Conservation (phyloP, 2,329 filamentous ascomycete genomes). For the Conoideocrella luteorostrata region DNA sequence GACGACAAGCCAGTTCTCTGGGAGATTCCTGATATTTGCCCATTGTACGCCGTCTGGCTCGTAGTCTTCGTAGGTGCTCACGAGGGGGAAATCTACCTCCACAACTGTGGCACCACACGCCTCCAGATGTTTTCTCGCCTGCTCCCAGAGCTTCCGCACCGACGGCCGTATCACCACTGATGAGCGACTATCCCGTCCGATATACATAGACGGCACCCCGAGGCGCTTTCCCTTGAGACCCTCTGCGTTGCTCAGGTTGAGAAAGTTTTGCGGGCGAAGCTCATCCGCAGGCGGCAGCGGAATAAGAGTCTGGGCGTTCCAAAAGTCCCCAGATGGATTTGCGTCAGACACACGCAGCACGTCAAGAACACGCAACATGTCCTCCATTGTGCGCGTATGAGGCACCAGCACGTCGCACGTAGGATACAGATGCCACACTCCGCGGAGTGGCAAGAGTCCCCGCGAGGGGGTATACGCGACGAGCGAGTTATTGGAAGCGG, state of each 20-base stretch:
- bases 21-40: conserved; percentile 11
- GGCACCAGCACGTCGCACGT: conserved; percentile 51
- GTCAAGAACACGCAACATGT: conserved; percentile 43
- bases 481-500: conserved; percentile 50
- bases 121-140: conserved; percentile 29
- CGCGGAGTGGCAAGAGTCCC: conserved; percentile 43
- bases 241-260: conserved; percentile 19
- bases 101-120: conserved; percentile 33
- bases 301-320: conserved; percentile 43
- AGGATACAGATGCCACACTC: conserved; percentile 49
- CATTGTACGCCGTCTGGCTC: background rate
- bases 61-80: conserved; percentile 9
- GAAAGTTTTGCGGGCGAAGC: conserved; percentile 26
- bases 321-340: conserved; percentile 42
- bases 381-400: conserved; percentile 41
- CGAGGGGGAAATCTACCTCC: conserved; percentile 22
- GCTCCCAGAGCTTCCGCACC: conserved; percentile 21
- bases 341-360: conserved; percentile 38
- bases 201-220: conserved; percentile 44
- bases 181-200: conserved; percentile 29
- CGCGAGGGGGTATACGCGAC: conserved; percentile 50
- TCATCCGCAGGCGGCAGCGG: conserved; percentile 27
- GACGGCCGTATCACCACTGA: conserved; percentile 12
- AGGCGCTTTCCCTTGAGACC: conserved; percentile 38
- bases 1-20: conserved; percentile 37